Evolutionary conservation across 2,329 filamentous ascomycete species (phyloP).

Genomic region (Cryoendolithus antarcticus): DNA sequence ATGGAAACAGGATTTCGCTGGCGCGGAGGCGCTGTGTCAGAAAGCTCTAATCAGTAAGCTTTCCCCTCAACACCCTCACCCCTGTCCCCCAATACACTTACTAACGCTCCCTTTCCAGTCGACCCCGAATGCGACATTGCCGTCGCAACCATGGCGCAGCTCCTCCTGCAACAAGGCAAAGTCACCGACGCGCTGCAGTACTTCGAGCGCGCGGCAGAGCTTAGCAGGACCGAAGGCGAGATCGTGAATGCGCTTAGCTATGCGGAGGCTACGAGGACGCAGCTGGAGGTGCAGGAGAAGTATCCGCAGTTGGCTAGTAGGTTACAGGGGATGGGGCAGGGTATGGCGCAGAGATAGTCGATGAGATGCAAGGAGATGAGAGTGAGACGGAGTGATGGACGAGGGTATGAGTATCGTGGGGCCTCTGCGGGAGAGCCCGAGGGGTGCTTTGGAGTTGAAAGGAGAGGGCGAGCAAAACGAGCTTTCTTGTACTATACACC

Average conservation of each 20-base stretch:
- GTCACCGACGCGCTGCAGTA: slow-evolving; percentile 90
- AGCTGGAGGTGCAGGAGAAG: slow-evolving; percentile 59
- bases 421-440: no score
- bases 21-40: slow-evolving; percentile 92
- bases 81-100: no score
- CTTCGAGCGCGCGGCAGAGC: slow-evolving; percentile 90
- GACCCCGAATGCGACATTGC: slow-evolving; percentile 98
- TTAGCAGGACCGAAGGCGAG: slow-evolving; percentile 87
- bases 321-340: slow-evolving; percentile 32
- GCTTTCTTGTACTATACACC: no score
- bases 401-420: no score
- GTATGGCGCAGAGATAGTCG: no score
- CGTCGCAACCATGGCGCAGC: slow-evolving; percentile 95
- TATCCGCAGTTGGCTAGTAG: slow-evolving; percentile 38
- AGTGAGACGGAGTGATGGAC: no score
- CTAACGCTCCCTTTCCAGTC: slow-evolving; percentile 42
- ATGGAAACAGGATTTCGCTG: slow-evolving; percentile 92
- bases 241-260: slow-evolving; percentile 95
- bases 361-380: no score
- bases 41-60: slow-evolving; percentile 89
- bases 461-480: no score
- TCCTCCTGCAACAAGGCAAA: slow-evolving; percentile 94
- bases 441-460: no score
- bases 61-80: not conserved
- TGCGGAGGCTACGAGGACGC: slow-evolving; percentile 89